Conservation (phyloP, 371 early-diverging fungal genomes). For the Syncephalis fuscata region DNA sequence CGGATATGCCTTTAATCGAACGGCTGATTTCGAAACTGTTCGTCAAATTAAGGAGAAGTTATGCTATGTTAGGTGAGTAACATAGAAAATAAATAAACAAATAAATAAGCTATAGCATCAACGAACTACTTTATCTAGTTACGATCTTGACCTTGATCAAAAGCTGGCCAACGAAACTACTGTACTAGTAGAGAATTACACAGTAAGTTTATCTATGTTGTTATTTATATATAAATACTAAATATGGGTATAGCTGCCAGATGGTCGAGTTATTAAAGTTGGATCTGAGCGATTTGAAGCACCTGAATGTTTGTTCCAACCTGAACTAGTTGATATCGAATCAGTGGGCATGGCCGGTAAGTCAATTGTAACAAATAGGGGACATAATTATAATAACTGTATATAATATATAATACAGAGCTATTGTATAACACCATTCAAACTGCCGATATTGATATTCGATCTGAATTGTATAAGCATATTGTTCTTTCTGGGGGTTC, state of each 20-base stretch:
- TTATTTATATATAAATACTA: background rate
- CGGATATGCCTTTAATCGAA: constrained; percentile 93
- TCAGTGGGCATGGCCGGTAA: constrained; percentile 82
- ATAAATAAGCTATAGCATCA: background rate
- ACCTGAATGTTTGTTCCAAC: constrained; percentile 96
- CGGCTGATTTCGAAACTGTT: constrained; percentile 95
- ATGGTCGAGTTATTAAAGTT: constrained; percentile 94
- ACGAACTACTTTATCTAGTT: constrained; percentile 23
- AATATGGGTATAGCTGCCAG: constrained; percentile 50
- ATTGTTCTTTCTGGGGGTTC: constrained; percentile 95
- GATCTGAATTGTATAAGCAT: constrained; percentile 88
- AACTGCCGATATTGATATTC: constrained; percentile 81
- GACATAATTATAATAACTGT: background rate
- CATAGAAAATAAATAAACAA: no score
- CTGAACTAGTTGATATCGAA: constrained; percentile 89
- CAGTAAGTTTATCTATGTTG: constrained; percentile 23
- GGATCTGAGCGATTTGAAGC: constrained; percentile 96
- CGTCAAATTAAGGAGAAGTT: constrained; percentile 94
- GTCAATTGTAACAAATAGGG: background rate
- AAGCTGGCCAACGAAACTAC: constrained; percentile 94
- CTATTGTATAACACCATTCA: constrained; percentile 83
- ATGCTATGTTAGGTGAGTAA: constrained; percentile 78
- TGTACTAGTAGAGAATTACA: constrained; percentile 86
- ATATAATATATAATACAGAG: constrained; percentile 28
- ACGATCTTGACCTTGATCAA: constrained; percentile 84